phyloP scores from a whole-genome alignment of 345 rosid genomes.

The Lepidium sativum region DNA sequence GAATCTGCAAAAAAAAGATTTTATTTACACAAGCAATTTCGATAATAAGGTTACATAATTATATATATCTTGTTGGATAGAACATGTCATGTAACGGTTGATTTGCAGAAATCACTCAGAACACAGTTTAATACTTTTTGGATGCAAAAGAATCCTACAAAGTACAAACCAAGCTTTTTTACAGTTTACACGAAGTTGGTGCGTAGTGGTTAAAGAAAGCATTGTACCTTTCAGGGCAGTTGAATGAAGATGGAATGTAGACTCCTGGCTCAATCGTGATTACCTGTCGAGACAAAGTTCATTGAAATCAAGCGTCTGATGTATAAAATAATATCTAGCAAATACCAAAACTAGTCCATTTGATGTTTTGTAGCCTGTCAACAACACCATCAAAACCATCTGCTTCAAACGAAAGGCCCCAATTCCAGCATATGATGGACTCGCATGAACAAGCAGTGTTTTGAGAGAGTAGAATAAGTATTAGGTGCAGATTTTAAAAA shows the following conservation, averaged over 20 bases:
- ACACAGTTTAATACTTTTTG: background rate
- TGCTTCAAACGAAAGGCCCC: background rate
- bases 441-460: background rate
- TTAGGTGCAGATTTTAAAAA: background rate
- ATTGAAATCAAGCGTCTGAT: background rate
- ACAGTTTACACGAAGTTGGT: background rate
- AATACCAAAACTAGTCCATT: background rate
- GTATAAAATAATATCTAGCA: background rate
- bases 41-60: background rate
- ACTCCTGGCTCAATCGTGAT: slow-evolving; percentile 96
- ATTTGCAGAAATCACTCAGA: background rate
- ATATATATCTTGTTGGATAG: background rate
- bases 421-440: background rate
- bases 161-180: background rate
- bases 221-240: slow-evolving; percentile 60
- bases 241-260: slow-evolving; percentile 56
- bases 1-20: slow-evolving; percentile 39
- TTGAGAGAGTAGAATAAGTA: background rate
- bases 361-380: background rate
- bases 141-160: background rate
- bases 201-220: background rate
- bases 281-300: slow-evolving; percentile 44
- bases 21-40: background rate
- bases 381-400: background rate
- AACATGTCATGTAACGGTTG: background rate